Percentiles rank a stretch among this genome's conserved stretches.
phyloP scores from a whole-genome alignment of 257 asterid species.

The Echium plantagineum region DNA sequence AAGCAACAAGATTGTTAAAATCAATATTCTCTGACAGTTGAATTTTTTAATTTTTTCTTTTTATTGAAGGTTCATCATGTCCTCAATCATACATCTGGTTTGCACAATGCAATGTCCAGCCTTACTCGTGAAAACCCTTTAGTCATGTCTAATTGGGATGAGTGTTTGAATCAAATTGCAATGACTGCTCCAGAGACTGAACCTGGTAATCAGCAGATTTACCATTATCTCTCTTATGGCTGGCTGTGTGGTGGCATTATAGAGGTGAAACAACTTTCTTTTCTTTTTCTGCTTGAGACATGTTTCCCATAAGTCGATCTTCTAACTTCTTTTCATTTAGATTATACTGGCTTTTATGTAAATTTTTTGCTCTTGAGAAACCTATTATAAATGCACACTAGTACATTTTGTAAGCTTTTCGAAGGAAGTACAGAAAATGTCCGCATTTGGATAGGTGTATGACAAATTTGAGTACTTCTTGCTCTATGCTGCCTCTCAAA shows the following conservation, averaged over 20 bases:
- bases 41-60: no score
- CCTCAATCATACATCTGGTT: constrained; percentile 94
- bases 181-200: constrained; percentile 56
- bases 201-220: constrained; percentile 66
- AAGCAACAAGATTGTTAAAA: no score
- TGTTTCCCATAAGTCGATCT: background rate
- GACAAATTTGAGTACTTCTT: background rate
- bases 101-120: constrained; percentile 74
- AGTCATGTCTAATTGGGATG: constrained; percentile 70
- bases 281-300: constrained; percentile 2
- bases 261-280: constrained; percentile 45
- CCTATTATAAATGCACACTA: background rate
- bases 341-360: no score
- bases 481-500: background rate
- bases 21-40: background rate
- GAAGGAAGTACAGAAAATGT: background rate
- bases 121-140: constrained; percentile 65
- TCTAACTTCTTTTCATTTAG: background rate
- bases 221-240: constrained; percentile 89
- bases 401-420: background rate
- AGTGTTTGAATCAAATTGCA: constrained; percentile 53
- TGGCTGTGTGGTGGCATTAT: constrained; percentile 96
- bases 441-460: background rate
- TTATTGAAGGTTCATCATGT: constrained; percentile 74
- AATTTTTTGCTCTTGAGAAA: no score